Evolutionary conservation across 75 land plant genomes (phyloP).

Genomic region (Gnetum montanum): DNA sequence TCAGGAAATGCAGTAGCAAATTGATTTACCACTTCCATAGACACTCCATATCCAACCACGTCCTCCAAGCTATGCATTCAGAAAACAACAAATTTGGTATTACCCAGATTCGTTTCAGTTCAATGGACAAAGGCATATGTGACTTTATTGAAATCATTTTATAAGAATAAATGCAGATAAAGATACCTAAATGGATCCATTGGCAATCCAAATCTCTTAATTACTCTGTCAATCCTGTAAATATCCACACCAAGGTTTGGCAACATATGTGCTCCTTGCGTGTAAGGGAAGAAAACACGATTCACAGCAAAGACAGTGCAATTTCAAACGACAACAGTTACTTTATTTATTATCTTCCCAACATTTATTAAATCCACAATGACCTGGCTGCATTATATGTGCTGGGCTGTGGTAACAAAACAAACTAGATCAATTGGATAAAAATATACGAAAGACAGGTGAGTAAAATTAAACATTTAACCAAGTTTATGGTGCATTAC

Average conservation of each 20-base stretch:
- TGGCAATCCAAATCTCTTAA: constrained; percentile 79
- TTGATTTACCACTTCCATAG: constrained; percentile 37
- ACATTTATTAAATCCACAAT: constrained; percentile 67
- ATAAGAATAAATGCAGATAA: constrained; percentile 5
- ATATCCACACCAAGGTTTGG: constrained; percentile 62
- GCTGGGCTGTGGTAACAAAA: constrained; percentile 31
- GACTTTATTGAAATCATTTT: background rate
- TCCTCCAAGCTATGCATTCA: constrained; percentile 62
- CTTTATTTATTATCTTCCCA: constrained; percentile 64
- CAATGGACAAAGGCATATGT: background rate
- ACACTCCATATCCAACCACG: constrained; percentile 77
- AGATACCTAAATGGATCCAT: constrained; percentile 84
- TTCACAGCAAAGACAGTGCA: constrained; percentile 91
- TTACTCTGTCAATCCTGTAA: constrained; percentile 56
- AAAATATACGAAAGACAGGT: no score
- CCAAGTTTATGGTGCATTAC: no score
- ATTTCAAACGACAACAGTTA: constrained; percentile 73
- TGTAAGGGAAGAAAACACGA: constrained; percentile 80
- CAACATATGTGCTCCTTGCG: constrained; percentile 56
- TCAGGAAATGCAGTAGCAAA: constrained; percentile 61
- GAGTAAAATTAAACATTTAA: no score
- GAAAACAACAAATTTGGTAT: no score
- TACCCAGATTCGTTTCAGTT: no score
- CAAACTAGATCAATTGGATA: background rate
- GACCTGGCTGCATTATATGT: constrained; percentile 79